Conservation (phyloP, 306 rosid species). For the Arachis hypogaea region DNA sequence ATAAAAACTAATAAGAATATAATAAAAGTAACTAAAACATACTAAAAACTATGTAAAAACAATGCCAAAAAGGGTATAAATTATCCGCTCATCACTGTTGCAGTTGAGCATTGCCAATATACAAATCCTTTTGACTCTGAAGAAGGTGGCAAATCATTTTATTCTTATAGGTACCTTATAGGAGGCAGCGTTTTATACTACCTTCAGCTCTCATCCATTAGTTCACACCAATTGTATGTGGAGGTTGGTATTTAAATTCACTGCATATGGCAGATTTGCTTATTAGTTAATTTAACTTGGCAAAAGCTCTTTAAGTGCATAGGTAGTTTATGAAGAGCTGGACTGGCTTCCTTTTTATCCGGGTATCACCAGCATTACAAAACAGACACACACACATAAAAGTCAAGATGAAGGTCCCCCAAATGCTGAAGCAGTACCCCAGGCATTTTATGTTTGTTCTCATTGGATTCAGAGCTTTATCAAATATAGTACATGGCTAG, state of each 20-base stretch:
- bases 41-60: too few relatives aligned
- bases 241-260: slow-evolving; percentile 65
- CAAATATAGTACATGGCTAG: slow-evolving; percentile 91
- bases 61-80: too few relatives aligned
- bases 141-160: neutral
- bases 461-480: slow-evolving; percentile 96
- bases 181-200: slow-evolving; percentile 95
- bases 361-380: slow-evolving; percentile 55
- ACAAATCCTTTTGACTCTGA: too few relatives aligned
- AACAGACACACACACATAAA: slow-evolving; percentile 63
- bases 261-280: too few relatives aligned
- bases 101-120: too few relatives aligned
- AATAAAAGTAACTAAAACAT: too few relatives aligned
- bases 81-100: too few relatives aligned
- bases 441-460: slow-evolving; percentile 82
- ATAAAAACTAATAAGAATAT: too few relatives aligned
- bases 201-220: slow-evolving; percentile 96
- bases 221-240: slow-evolving; percentile 90
- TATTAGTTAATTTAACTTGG: neutral
- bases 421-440: slow-evolving; percentile 73
- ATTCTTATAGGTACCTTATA: slow-evolving; percentile 72
- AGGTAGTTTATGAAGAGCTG: slow-evolving; percentile 99
- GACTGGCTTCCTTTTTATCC: slow-evolving; percentile 98
- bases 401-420: slow-evolving; percentile 79
- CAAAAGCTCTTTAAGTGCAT: slow-evolving; percentile 40